Conservation (phyloP, 306 rosid species). For the Styphnolobium japonicum region DNA sequence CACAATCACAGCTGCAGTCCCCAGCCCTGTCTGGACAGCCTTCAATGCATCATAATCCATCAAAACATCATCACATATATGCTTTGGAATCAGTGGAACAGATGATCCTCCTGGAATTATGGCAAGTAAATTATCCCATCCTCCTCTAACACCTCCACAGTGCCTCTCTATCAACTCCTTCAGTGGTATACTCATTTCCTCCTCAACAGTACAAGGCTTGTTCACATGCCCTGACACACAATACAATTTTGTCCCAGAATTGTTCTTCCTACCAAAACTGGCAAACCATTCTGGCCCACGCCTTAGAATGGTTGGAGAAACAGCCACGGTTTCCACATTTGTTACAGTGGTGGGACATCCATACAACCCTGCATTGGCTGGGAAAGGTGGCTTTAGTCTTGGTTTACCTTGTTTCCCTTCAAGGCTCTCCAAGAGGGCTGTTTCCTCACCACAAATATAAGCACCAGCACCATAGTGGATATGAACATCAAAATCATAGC, state of each 20-base stretch:
- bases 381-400: conserved; percentile 81
- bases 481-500: conserved; percentile 76
- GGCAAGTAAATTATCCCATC: conserved; percentile 72
- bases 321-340: conserved; percentile 74
- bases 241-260: conserved; percentile 62
- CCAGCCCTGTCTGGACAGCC: conserved; percentile 59
- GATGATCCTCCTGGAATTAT: conserved; percentile 76
- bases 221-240: conserved; percentile 66
- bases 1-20: conserved; percentile 75
- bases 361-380: conserved; percentile 75
- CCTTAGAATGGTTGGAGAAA: conserved; percentile 72
- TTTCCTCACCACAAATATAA: conserved; percentile 80
- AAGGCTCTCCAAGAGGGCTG: conserved; percentile 75
- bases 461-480: conserved; percentile 84
- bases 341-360: conserved; percentile 83
- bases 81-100: conserved; percentile 70
- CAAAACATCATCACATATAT: conserved; percentile 59
- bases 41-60: conserved; percentile 78
- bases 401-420: conserved; percentile 88
- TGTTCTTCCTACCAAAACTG: conserved; percentile 74
- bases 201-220: conserved; percentile 78
- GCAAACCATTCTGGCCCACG: conserved; percentile 79
- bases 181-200: conserved; percentile 71
- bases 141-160: conserved; percentile 79
- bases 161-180: conserved; percentile 72